These are phyloP conservation scores for Thalassiosira hispida DNA, from an alignment of 352 stramenopile genomes.

Conservation along the genomic window DNA sequence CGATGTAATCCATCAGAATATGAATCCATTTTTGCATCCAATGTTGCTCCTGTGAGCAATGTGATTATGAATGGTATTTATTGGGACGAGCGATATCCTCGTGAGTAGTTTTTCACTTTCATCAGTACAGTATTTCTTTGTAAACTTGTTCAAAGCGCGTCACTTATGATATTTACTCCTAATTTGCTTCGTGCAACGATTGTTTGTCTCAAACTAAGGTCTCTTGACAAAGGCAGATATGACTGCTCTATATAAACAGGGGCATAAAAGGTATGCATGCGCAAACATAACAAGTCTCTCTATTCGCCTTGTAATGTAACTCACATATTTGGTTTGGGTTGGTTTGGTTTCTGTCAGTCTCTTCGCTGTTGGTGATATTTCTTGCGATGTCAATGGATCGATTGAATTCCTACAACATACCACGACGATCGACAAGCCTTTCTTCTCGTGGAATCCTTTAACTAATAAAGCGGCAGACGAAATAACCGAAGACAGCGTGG, in stretches of 20 bases:
- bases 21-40: slow-evolving; percentile 90
- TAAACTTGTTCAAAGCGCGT: not conserved
- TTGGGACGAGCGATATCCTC: slow-evolving; percentile 93
- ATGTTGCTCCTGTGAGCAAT: slow-evolving; percentile 89
- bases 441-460: slow-evolving; percentile 90
- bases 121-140: too few species aligned
- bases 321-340: not conserved
- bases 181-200: not conserved
- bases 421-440: slow-evolving; percentile 94
- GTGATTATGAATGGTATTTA: slow-evolving; percentile 96
- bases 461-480: slow-evolving; percentile 79
- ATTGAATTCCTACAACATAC: slow-evolving; percentile 93
- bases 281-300: not conserved
- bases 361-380: slow-evolving; percentile 93
- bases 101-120: slow-evolving; percentile 10
- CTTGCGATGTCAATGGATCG: slow-evolving; percentile 92
- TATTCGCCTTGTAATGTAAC: not conserved
- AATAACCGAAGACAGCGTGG: slow-evolving; percentile 84
- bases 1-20: slow-evolving; percentile 91
- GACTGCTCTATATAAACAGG: slow-evolving; percentile 75
- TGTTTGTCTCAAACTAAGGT: slow-evolving; percentile 35
- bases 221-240: slow-evolving; percentile 92
- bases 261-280: slow-evolving; percentile 56
- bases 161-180: not conserved
- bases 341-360: slow-evolving; percentile 74